These are phyloP conservation scores for Candida vartiovaarae DNA, from an alignment of 805 yeast genomes.

Conservation along the genomic window DNA sequence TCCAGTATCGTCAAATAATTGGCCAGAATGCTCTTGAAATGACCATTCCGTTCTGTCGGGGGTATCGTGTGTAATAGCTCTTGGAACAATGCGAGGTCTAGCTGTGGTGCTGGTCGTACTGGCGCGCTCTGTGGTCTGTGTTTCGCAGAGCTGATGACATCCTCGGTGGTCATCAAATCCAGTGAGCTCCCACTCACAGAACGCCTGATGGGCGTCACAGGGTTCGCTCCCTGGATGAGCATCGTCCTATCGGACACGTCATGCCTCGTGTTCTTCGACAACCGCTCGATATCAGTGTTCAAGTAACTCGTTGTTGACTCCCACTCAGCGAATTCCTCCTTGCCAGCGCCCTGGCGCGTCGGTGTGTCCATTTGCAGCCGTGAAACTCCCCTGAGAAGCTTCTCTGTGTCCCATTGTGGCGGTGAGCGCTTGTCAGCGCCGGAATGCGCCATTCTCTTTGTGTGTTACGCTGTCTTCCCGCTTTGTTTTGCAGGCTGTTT, in stretches of 20 bases:
- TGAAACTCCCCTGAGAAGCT: slow-evolving; percentile 10
- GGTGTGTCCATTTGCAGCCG: slow-evolving; percentile 6
- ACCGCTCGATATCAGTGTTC: slow-evolving; percentile 7
- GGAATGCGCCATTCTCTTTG: too few relatives aligned
- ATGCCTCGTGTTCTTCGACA: slow-evolving; percentile 1
- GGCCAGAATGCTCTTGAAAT: slow-evolving; percentile 15
- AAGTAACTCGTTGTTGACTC: slow-evolving; percentile 12
- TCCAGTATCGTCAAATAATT: slow-evolving; percentile 12
- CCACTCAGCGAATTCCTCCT: slow-evolving; percentile 4
- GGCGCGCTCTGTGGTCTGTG: slow-evolving; percentile 3
- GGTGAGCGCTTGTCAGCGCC: not conserved
- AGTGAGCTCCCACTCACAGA: slow-evolving; percentile 20
- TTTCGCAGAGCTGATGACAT: slow-evolving; percentile 1
- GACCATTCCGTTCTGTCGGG: slow-evolving; percentile 1
- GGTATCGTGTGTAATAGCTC: slow-evolving; percentile 8
- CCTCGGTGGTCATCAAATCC: slow-evolving; percentile 7
- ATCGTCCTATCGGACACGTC: slow-evolving; percentile 19
- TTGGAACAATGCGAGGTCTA: slow-evolving; percentile 11
- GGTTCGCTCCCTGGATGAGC: slow-evolving; percentile 10
- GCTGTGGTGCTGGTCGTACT: not conserved
- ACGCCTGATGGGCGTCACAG: slow-evolving; percentile 15
- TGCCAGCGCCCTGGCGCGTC: slow-evolving; percentile 1
- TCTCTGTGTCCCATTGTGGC: not conserved
- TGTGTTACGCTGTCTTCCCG: too few relatives aligned
- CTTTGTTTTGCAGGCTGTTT: too few relatives aligned